Base-by-base conservation (phyloP, 2,329 filamentous ascomycete genomes). In the Ophiocordyceps polyrhachis-furcata region DNA sequence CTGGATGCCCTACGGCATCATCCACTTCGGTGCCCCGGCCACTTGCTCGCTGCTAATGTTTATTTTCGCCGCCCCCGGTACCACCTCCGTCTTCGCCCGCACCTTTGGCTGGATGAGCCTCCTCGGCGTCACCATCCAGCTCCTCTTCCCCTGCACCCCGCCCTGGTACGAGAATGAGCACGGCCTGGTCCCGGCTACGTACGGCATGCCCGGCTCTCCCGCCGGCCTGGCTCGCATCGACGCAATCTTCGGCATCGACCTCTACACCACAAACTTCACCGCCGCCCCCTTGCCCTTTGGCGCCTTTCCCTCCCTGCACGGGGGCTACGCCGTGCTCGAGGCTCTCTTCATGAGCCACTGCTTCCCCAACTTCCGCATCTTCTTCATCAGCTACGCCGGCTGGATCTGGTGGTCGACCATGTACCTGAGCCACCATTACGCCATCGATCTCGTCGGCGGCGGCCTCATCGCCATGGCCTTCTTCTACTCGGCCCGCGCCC, bases 391-490 rank as follows among this genome's bases (percentile, higher is more conserved):
- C 50, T 96, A 95, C 62, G 82, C 83, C 41, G 74, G 83, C 58
- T 95, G 89, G 89, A 79, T 95, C 55, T 95, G 87, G 84, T 96
- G 89, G 87, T 83, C 88, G 13, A 96, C 89, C 53, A 94, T 96
- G 86, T 95, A 96, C 59, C 75, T 96, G 44, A 93, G 85, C 56
- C 89, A 96, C 64, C 89, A 96, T 66, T 96, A 96, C 59, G 89
- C 88, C 29, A 83, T 96, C 38, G 89, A 96, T 61, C 70, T 96
- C 43, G 85, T 95, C 23, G 85, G 76, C 32, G 89, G 89, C 52
- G 86, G 81, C 58, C 69, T 94, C 48, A 69, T 86, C 48, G 82
- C 86, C 21, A 80, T 80, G 13, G 68, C 82, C 43, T 78, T 82
- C 47, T 96, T 85, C 69, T 93, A 89, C 64, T 76, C 86, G 49